phyloP scores from a whole-genome alignment of 148 eudicot species.

The Dianthus caryophyllus region DNA sequence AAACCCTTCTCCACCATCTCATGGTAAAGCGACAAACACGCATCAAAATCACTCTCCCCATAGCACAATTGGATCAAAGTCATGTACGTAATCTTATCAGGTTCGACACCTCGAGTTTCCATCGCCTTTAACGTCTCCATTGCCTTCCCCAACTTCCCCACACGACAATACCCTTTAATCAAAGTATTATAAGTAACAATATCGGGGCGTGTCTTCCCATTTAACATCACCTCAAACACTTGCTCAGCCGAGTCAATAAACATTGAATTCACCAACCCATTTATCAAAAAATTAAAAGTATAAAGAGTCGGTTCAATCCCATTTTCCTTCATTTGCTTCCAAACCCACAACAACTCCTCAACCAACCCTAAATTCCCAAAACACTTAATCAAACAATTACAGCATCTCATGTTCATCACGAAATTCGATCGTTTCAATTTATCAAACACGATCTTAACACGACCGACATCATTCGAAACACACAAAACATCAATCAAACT shows the following conservation, averaged over 20 bases:
- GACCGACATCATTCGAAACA: slow-evolving; percentile 42
- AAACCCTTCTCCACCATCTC: slow-evolving; percentile 76
- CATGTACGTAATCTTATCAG: slow-evolving; percentile 81
- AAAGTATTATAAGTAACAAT: slow-evolving; percentile 81
- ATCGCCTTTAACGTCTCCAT: slow-evolving; percentile 63
- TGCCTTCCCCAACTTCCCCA: slow-evolving; percentile 66
- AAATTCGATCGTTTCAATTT: slow-evolving; percentile 45
- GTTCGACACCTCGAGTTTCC: slow-evolving; percentile 58
- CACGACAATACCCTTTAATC: slow-evolving; percentile 88
- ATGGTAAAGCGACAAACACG: slow-evolving; percentile 68
- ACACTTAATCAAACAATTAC: slow-evolving; percentile 74
- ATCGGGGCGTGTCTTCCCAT: slow-evolving; percentile 71
- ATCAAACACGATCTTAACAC: slow-evolving; percentile 49
- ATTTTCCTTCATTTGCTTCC: slow-evolving; percentile 73
- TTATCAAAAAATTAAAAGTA: slow-evolving; percentile 75
- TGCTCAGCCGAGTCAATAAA: slow-evolving; percentile 77
- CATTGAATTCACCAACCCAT: slow-evolving; percentile 53
- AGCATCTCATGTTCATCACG: slow-evolving; percentile 43
- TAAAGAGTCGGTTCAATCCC: slow-evolving; percentile 79
- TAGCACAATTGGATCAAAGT: slow-evolving; percentile 88
- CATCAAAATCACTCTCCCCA: slow-evolving; percentile 49
- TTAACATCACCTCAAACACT: slow-evolving; percentile 81
- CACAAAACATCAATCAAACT: slow-evolving; percentile 54
- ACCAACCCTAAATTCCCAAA: slow-evolving; percentile 86
- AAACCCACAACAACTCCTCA: slow-evolving; percentile 92